These are phyloP conservation scores for Piper betle DNA, from an alignment of 164 flowering plant species.

Conservation along the genomic window DNA sequence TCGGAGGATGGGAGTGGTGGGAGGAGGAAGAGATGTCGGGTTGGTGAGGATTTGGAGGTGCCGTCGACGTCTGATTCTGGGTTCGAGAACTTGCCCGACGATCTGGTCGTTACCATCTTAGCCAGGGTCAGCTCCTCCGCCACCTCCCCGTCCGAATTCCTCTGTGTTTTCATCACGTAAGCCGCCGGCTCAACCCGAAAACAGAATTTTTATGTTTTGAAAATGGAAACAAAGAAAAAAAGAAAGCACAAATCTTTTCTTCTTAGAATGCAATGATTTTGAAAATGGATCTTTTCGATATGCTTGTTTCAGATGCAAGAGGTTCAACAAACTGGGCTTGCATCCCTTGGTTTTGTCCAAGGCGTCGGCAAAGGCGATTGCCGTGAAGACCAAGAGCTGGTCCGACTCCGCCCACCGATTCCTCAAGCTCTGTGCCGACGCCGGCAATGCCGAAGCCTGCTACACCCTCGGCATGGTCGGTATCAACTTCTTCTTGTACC, in stretches of 20 bases:
- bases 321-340: conserved; percentile 41
- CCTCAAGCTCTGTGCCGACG: conserved; percentile 44
- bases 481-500: background rate
- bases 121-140: conserved; percentile 47
- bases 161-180: conserved; percentile 43
- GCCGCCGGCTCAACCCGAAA: conserved; percentile 1
- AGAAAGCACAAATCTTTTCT: background rate
- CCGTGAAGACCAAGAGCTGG: conserved; percentile 45
- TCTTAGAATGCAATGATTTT: too few species aligned
- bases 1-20: too few species aligned
- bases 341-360: conserved; percentile 41
- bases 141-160: conserved; percentile 38
- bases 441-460: conserved; percentile 76
- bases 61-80: conserved; percentile 17
- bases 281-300: background rate
- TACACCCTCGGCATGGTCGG: conserved; percentile 78
- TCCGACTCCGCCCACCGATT: conserved; percentile 66
- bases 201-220: too few species aligned
- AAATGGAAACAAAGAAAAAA: background rate
- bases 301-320: conserved; percentile 44
- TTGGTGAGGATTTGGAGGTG: background rate
- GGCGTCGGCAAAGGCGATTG: conserved; percentile 33
- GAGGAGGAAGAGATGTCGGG: too few species aligned
- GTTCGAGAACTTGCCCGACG: conserved; percentile 60
- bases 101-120: conserved; percentile 47